Conservation (phyloP, 805 yeast species). For the Kodamaea nitidulidarum region DNA sequence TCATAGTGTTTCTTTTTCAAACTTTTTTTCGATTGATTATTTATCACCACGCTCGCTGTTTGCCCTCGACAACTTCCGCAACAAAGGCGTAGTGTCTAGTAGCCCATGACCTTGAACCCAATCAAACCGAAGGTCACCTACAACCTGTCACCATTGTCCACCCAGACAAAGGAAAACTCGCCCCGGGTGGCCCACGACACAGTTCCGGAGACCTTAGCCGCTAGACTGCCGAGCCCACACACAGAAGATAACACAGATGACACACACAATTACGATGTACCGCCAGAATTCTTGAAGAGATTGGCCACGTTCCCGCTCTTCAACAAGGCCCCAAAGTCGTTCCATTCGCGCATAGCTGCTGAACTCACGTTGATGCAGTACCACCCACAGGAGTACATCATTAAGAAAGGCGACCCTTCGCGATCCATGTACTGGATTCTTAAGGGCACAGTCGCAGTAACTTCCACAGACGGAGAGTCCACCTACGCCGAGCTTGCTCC, state of each 20-base stretch:
- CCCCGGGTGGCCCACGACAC: not conserved
- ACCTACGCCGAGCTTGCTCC: conserved; percentile 64
- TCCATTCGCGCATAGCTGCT: conserved; percentile 56
- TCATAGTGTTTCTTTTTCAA: not conserved
- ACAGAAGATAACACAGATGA: conserved; percentile 13
- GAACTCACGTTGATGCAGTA: conserved; percentile 56
- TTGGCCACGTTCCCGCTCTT: conserved; percentile 61
- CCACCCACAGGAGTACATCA: conserved; percentile 66
- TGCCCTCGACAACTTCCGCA: too few species aligned
- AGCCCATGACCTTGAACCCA: conserved; percentile 4
- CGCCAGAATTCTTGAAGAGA: conserved; percentile 51
- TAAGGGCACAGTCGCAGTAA: conserved; percentile 71
- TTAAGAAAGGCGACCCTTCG: conserved; percentile 68
- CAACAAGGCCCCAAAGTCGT: conserved; percentile 61
- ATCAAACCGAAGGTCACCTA: conserved; percentile 8
- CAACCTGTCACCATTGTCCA: conserved; percentile 26
- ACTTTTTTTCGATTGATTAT: not conserved
- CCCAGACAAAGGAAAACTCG: conserved; percentile 5
- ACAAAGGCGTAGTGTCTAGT: not conserved
- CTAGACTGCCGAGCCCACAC: not conserved
- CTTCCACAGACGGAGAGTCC: conserved; percentile 74
- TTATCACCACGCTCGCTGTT: not conserved
- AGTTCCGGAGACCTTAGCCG: not conserved
- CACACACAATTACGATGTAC: conserved; percentile 25
- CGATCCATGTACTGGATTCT: conserved; percentile 77